Conservation (phyloP, 495 filamentous ascomycete genomes). For the Hypoxylon fuscum region DNA sequence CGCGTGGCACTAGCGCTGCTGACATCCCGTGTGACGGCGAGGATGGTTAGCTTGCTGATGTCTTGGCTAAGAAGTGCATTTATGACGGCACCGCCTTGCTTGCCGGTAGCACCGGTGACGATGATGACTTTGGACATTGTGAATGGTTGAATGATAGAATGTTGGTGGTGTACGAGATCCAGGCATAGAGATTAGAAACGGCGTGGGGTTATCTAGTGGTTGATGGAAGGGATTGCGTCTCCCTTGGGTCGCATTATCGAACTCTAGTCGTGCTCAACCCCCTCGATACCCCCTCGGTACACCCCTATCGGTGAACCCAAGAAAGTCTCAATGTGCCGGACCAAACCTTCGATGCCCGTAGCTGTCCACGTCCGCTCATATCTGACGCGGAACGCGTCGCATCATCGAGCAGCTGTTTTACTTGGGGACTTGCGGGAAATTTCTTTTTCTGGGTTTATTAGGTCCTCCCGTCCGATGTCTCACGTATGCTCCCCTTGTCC, state of each 20-base stretch:
- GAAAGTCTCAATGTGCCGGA: conserved; percentile 6
- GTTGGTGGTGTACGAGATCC: not conserved
- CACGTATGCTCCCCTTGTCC: conserved; percentile 19
- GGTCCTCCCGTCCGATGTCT: conserved; percentile 34
- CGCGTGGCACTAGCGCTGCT: conserved; percentile 57
- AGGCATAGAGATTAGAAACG: conserved; percentile 6
- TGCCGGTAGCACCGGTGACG: conserved; percentile 74
- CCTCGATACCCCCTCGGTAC: not conserved
- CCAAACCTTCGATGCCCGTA: conserved; percentile 22
- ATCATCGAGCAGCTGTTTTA: not conserved
- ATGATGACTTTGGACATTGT: conserved; percentile 59
- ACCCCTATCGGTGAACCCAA: conserved; percentile 9
- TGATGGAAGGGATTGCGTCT: conserved; percentile 13
- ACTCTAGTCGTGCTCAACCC: conserved; percentile 9
- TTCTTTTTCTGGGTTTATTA: conserved; percentile 32
- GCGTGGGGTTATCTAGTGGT: conserved; percentile 10
- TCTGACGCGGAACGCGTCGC: conserved; percentile 21
- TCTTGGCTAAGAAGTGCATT: conserved; percentile 57
- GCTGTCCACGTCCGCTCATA: conserved; percentile 21
- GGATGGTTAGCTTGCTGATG: conserved; percentile 53
- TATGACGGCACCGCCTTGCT: conserved; percentile 71
- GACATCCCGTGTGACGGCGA: conserved; percentile 70
- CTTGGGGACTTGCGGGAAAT: conserved; percentile 30
- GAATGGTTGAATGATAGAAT: conserved; percentile 2
- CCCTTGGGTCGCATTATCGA: conserved; percentile 21